Evolutionary conservation across 192 early-diverging fungal species (phyloP).

Genomic region (Phlyctochytrium planicorne): DNA sequence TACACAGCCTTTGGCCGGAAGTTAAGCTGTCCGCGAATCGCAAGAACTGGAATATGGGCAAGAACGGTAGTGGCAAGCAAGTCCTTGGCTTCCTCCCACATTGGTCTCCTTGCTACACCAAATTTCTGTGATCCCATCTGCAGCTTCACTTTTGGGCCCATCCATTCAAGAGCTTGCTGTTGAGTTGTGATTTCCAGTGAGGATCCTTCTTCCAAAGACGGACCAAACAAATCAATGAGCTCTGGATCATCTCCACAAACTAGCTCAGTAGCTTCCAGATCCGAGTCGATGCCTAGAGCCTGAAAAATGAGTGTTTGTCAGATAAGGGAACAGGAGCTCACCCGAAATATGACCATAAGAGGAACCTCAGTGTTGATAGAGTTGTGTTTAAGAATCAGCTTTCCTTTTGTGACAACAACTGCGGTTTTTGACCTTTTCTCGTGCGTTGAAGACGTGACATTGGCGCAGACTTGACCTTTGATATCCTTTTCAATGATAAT

Average conservation of each 20-base stretch:
- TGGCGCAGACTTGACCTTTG: slow-evolving; percentile 77
- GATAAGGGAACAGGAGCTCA: slow-evolving; percentile 8
- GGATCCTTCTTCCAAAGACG: slow-evolving; percentile 83
- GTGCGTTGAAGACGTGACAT: slow-evolving; percentile 86
- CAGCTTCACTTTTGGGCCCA: slow-evolving; percentile 65
- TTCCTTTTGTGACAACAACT: slow-evolving; percentile 66
- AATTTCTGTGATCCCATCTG: slow-evolving; percentile 21
- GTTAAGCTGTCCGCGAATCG: slow-evolving; percentile 61
- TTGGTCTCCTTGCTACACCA: slow-evolving; percentile 30
- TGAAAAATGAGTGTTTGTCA: slow-evolving; percentile 13
- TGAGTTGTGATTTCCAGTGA: slow-evolving; percentile 77
- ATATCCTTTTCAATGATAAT: slow-evolving; percentile 91
- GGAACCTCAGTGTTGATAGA: slow-evolving; percentile 84
- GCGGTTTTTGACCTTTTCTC: slow-evolving; percentile 93
- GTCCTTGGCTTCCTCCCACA: slow-evolving; percentile 83
- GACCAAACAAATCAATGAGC: slow-evolving; percentile 78
- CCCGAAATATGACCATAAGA: slow-evolving; percentile 82
- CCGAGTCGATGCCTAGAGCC: slow-evolving; percentile 92
- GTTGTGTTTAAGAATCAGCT: slow-evolving; percentile 78
- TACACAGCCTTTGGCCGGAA: slow-evolving; percentile 92
- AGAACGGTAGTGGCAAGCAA: slow-evolving; percentile 82
- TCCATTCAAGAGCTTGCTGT: slow-evolving; percentile 85
- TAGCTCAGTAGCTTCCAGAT: slow-evolving; percentile 92
- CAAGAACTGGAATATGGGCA: slow-evolving; percentile 85
- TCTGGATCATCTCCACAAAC: slow-evolving; percentile 84